Evolutionary conservation across 345 rosid genomes (phyloP).

Genomic region (Hirschfeldia incana): DNA sequence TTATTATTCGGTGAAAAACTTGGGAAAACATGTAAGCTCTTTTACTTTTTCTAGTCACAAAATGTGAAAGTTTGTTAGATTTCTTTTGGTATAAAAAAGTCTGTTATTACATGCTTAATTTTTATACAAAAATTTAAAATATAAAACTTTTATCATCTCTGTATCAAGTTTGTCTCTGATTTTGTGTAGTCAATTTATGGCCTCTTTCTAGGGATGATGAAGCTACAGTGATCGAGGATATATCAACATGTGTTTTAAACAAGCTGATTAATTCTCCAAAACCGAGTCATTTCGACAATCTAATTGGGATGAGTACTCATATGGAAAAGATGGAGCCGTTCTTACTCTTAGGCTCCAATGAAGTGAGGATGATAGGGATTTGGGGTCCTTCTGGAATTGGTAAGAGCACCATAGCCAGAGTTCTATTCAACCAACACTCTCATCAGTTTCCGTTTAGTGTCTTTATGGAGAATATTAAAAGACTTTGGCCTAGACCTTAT

Average conservation of each 20-base stretch:
- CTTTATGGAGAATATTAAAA: neutral
- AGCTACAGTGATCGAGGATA: too few species aligned
- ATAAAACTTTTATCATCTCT: neutral
- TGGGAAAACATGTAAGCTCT: neutral
- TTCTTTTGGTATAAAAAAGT: neutral
- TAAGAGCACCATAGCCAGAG: conserved; percentile 24
- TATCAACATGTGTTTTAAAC: too few species aligned
- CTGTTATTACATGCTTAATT: neutral
- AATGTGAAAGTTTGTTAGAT: neutral
- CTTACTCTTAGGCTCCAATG: neutral
- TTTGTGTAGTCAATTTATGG: too few species aligned
- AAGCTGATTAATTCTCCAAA: too few species aligned
- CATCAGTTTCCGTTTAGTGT: neutral
- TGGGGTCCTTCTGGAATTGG: too few species aligned
- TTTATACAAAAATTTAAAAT: neutral
- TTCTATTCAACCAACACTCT: neutral
- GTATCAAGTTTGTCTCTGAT: too few species aligned
- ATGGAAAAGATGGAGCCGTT: neutral
- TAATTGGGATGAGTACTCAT: conserved; percentile 32
- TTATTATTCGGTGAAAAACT: neutral
- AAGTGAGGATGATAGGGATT: conserved; percentile 40
- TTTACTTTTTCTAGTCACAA: neutral
- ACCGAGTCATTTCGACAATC: neutral
- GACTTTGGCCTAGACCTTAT: neutral
- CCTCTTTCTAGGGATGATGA: too few species aligned